phyloP scores from a whole-genome alignment of 116 monocot genomes.

The Papilionanthe hybrid region DNA sequence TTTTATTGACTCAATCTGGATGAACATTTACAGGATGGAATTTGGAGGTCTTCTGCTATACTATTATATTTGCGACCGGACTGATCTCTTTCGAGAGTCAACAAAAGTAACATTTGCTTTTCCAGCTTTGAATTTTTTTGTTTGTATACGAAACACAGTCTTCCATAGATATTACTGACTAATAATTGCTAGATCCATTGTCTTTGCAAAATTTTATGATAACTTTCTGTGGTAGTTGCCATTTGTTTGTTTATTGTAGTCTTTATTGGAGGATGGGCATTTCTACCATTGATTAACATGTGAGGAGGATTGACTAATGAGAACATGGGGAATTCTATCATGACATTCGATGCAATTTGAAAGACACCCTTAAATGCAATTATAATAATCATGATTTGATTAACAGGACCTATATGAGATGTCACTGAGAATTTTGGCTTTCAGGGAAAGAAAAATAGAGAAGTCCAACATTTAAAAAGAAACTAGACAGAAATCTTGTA shows the following conservation, averaged over 20 bases:
- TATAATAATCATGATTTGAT: too few relatives aligned
- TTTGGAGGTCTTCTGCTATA: conserved; percentile 66
- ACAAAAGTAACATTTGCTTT: conserved; percentile 43
- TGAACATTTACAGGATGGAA: conserved; percentile 56
- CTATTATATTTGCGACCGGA: conserved; percentile 77
- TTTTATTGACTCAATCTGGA: conserved; percentile 13
- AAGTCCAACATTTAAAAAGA: background rate
- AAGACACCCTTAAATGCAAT: background rate
- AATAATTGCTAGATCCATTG: background rate
- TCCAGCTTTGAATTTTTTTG: background rate
- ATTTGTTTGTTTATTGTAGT: background rate
- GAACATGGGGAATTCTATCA: too few relatives aligned
- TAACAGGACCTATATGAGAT: too few relatives aligned
- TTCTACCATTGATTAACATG: too few relatives aligned
- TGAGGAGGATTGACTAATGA: too few relatives aligned
- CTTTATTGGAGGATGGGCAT: too few relatives aligned
- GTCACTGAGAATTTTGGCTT: background rate
- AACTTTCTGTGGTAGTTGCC: background rate
- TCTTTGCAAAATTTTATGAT: background rate
- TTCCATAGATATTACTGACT: background rate
- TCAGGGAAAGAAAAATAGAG: background rate
- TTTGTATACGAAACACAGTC: background rate
- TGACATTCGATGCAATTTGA: background rate
- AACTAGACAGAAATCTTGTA: background rate
- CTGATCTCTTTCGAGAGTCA: conserved; percentile 60